A percentile compares a stretch with the other conserved stretches of the same genome.
Conservation (phyloP, 306 rosid genomes). For the Trifolium repens region DNA sequence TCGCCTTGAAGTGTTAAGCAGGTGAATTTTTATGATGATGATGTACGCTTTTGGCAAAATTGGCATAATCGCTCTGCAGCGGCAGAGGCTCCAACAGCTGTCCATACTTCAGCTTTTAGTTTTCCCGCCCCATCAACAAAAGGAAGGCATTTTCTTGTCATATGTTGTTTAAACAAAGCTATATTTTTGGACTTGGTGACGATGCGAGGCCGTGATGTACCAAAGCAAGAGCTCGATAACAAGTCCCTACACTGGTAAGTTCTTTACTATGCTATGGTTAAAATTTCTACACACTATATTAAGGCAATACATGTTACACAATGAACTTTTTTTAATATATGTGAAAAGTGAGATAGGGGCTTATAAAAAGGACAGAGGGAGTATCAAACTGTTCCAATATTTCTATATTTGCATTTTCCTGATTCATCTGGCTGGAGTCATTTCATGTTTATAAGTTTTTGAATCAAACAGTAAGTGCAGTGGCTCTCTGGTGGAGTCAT, state of each 20-base stretch:
- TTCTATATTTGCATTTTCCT: conserved; percentile 17
- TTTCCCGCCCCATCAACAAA: conserved; percentile 88
- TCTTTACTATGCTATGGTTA: conserved; percentile 29
- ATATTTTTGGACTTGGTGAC: conserved; percentile 98
- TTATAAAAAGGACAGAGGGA: background rate
- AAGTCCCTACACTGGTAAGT: conserved; percentile 90
- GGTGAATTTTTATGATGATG: conserved; percentile 91
- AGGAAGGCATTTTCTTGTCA: conserved; percentile 98
- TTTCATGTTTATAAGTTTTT: conserved; percentile 14
- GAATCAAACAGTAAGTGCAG: conserved; percentile 21
- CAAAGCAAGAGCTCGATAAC: conserved; percentile 96
- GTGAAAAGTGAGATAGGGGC: background rate
- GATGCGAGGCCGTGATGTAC: conserved; percentile 97
- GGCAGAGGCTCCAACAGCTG: conserved; percentile 92
- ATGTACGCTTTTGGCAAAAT: conserved; percentile 96
- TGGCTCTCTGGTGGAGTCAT: conserved; percentile 39
- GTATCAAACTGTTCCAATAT: conserved; percentile 16
- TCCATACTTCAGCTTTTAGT: conserved; percentile 73
- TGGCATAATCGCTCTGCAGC: conserved; percentile 93
- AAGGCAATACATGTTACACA: conserved; percentile 7
- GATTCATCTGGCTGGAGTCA: background rate
- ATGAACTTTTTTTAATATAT: too few relatives aligned
- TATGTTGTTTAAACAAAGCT: conserved; percentile 96
- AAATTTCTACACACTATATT: background rate
- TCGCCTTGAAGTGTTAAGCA: conserved; percentile 82